These are phyloP conservation scores for Chrysoporthe puriensis DNA, from an alignment of 2,329 filamentous ascomycete species.

Conservation along the genomic window DNA sequence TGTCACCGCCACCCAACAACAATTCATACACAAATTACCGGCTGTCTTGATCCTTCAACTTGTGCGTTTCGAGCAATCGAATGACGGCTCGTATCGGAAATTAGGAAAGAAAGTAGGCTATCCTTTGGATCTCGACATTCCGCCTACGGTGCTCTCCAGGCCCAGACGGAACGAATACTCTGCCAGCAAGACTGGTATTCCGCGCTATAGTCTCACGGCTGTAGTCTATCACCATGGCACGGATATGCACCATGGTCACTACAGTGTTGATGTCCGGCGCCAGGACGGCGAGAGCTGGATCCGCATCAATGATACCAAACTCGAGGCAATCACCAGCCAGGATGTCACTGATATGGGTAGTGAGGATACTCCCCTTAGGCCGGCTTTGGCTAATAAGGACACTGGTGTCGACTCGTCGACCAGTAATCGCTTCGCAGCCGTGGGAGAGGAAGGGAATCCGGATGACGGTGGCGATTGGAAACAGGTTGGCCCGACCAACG, in stretches of 20 bases:
- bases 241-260: conserved; percentile 93
- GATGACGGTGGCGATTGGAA: conserved; percentile 73
- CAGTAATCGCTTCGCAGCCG: conserved; percentile 75
- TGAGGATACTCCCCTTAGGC: conserved; percentile 71
- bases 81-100: conserved; percentile 77
- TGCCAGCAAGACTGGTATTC: conserved; percentile 51
- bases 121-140: conserved; percentile 90
- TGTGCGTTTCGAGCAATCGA: conserved; percentile 80
- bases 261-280: conserved; percentile 94
- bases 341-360: conserved; percentile 86
- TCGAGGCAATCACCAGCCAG: conserved; percentile 81
- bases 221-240: conserved; percentile 98
- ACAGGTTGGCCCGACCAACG: conserved; percentile 71
- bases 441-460: conserved; percentile 67
- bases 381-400: conserved; percentile 69
- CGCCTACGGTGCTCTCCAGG: conserved; percentile 82
- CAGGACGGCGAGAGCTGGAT: conserved; percentile 98
- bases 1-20: conserved; percentile 84
- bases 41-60: conserved; percentile 92
- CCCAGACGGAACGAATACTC: conserved; percentile 61
- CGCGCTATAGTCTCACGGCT: conserved; percentile 82
- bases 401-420: conserved; percentile 47
- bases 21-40: conserved; percentile 89
- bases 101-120: conserved; percentile 99
- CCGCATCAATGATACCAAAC: conserved; percentile 89